Evolutionary conservation across 345 rosid species (phyloP).

Genomic region (Rhizophora mangle): DNA sequence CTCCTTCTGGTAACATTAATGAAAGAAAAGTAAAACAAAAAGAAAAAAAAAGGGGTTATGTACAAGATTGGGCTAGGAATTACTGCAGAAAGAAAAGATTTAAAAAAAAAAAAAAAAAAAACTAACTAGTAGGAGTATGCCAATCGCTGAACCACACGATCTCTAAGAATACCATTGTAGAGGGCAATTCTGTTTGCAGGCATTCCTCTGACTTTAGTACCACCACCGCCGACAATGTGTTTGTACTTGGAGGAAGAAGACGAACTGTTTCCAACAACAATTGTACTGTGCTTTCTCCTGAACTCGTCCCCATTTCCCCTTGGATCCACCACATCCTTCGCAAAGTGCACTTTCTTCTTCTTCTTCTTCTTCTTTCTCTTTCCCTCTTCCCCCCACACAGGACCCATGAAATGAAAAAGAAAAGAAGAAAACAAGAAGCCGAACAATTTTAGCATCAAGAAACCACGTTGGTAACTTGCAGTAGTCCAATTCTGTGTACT

Average conservation of each 20-base stretch:
- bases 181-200: constrained; percentile 69
- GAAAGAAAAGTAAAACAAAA: neutral
- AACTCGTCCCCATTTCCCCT: constrained; percentile 44
- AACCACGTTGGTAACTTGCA: neutral
- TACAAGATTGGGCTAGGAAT: neutral
- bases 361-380: constrained; percentile 36
- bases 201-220: constrained; percentile 33
- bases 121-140: constrained; percentile 36
- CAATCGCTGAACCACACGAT: constrained; percentile 51
- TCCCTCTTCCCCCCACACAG: constrained; percentile 24
- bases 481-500: neutral
- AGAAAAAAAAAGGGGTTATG: neutral
- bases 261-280: neutral
- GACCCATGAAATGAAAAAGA: neutral
- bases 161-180: constrained; percentile 59
- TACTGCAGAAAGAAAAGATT: neutral
- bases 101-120: neutral
- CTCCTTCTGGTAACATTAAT: neutral
- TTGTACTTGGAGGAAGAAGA: constrained; percentile 20
- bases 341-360: constrained; percentile 51
- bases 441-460: too few relatives aligned
- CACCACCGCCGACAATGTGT: neutral
- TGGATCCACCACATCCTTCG: constrained; percentile 60
- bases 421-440: neutral
- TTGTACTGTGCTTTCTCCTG: constrained; percentile 28